A percentile compares a stretch with the other conserved stretches of the same genome.
Conservation (phyloP, 169 alveolate species). For the Theileria equi region DNA sequence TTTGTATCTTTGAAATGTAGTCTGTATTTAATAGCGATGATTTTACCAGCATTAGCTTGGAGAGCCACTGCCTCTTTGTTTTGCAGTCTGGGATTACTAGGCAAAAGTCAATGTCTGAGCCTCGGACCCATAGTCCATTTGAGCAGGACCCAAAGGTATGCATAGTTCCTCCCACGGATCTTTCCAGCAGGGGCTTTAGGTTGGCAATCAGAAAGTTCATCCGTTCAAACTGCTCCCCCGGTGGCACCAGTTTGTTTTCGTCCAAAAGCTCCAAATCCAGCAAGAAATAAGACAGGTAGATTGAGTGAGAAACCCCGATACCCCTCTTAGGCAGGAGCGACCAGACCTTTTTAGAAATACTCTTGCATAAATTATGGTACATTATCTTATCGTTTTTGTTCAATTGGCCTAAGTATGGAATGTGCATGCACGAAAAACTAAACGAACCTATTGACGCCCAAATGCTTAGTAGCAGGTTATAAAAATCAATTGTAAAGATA, state of each 20-base stretch:
- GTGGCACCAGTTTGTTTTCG: constrained; percentile 32
- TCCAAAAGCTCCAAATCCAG: constrained; percentile 30
- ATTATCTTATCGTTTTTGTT: constrained; percentile 20
- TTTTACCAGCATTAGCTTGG: constrained; percentile 47
- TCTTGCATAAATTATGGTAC: constrained; percentile 31
- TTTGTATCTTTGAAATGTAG: constrained; percentile 46
- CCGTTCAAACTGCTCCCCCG: constrained; percentile 47
- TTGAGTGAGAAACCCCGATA: constrained; percentile 18
- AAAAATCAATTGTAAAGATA: neutral
- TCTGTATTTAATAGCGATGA: constrained; percentile 21
- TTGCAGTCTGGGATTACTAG: constrained; percentile 57
- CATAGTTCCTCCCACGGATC: constrained; percentile 31
- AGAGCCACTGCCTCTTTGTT: constrained; percentile 49
- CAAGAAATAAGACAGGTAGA: too few species aligned
- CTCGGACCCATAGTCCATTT: constrained; percentile 60
- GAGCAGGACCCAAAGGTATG: constrained; percentile 63
- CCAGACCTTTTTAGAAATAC: neutral
- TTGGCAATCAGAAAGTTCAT: constrained; percentile 35
- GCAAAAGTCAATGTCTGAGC: constrained; percentile 58
- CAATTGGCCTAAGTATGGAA: constrained; percentile 10
- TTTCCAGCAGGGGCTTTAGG: constrained; percentile 28
- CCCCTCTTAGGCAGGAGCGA: neutral
- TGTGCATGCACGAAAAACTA: neutral
- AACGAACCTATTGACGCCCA: constrained; percentile 35
- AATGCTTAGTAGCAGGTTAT: constrained; percentile 12